Percentiles rank a stretch among this genome's conserved stretches.
Conservation (phyloP, 2,329 filamentous ascomycete genomes). For the Cladorrhinum sp. region DNA sequence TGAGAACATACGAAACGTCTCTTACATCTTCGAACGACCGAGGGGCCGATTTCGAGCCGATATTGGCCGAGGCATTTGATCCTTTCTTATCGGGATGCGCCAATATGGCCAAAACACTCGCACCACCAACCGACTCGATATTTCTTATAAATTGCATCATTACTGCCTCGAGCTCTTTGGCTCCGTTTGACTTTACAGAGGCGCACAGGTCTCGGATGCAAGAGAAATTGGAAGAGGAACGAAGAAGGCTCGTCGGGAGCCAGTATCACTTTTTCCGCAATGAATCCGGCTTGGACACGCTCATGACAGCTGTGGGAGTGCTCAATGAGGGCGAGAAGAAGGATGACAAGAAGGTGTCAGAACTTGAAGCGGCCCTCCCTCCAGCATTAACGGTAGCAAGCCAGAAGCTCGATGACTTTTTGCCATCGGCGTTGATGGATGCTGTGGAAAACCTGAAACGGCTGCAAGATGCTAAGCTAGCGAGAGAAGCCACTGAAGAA, state of each 20-base stretch:
- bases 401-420: constrained; percentile 80
- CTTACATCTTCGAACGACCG: constrained; percentile 57
- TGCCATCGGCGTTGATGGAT: constrained; percentile 91
- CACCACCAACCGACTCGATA: constrained; percentile 59
- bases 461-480: constrained; percentile 68
- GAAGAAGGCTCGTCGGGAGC: constrained; percentile 57
- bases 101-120: constrained; percentile 61
- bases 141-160: constrained; percentile 72
- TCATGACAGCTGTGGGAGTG: constrained; percentile 57
- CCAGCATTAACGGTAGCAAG: constrained; percentile 63
- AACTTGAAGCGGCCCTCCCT: constrained; percentile 56
- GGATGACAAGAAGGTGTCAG: constrained; percentile 53
- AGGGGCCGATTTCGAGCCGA: constrained; percentile 68
- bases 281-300: constrained; percentile 67
- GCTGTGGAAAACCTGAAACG: constrained; percentile 76
- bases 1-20: constrained; percentile 85
- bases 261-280: constrained; percentile 72
- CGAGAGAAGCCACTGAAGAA: constrained; percentile 73
- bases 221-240: constrained; percentile 52
- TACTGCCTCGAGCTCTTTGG: constrained; percentile 54
- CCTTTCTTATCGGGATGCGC: constrained; percentile 78
- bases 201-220: constrained; percentile 54
- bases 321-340: constrained; percentile 37
- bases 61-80: constrained; percentile 77
- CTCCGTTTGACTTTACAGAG: constrained; percentile 61